These are phyloP conservation scores for Micractinium sp. DNA, from an alignment of 139 green algal genomes.

Conservation along the genomic window DNA sequence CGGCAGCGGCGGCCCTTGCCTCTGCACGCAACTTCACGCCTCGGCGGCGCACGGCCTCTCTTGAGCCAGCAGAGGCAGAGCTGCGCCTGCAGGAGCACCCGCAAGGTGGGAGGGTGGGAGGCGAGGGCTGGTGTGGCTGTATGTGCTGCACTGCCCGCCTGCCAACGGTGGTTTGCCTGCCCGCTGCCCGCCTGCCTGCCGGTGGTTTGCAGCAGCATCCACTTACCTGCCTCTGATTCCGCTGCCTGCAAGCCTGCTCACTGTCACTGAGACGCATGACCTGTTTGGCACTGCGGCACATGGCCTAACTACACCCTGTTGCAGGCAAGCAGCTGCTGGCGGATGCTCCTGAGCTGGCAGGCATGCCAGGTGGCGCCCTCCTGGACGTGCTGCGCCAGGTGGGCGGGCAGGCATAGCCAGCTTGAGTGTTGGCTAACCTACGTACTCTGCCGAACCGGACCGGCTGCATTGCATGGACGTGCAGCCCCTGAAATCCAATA, in stretches of 20 bases:
- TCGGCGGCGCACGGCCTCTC: not conserved
- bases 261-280: too few species aligned
- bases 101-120: not conserved
- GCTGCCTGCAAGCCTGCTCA: not conserved
- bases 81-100: slow-evolving; percentile 1
- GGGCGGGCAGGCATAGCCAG: not conserved
- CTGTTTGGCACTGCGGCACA: too few species aligned
- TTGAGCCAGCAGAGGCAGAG: not conserved
- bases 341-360: slow-evolving; percentile 8
- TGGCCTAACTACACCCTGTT: too few species aligned
- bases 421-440: not conserved
- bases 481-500: too few species aligned
- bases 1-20: not conserved
- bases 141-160: too few species aligned
- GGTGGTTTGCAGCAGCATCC: not conserved
- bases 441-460: too few species aligned
- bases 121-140: not conserved
- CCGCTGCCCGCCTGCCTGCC: not conserved
- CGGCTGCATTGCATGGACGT: too few species aligned
- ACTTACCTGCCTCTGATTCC: not conserved
- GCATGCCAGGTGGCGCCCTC: not conserved
- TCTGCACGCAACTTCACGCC: not conserved
- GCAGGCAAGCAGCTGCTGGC: slow-evolving; percentile 33
- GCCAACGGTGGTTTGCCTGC: not conserved
- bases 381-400: slow-evolving; percentile 9